These are phyloP conservation scores for Kuraishia molischiana DNA, from an alignment of 805 yeast species.

Conservation along the genomic window DNA sequence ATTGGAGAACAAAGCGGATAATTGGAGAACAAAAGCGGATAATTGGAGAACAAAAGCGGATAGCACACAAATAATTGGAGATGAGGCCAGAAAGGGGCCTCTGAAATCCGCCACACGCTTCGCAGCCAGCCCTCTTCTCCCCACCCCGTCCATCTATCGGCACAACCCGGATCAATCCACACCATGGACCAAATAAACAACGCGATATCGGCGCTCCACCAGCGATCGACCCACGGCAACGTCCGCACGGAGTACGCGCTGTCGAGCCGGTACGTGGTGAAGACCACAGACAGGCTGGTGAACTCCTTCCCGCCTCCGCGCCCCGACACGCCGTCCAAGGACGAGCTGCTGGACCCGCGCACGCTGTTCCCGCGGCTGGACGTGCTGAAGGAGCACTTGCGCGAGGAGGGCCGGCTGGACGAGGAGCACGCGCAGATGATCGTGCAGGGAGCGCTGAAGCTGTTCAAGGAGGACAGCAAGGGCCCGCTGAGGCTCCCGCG, in stretches of 20 bases:
- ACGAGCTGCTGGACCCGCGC: neutral
- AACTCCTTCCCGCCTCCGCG: neutral
- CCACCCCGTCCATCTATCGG: no score
- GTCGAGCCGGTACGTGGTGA: neutral
- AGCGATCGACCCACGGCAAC: neutral
- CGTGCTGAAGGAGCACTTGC: slow-evolving; percentile 56
- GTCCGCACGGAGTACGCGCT: neutral
- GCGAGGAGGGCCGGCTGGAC: slow-evolving; percentile 69
- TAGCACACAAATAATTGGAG: no score
- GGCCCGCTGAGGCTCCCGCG: slow-evolving; percentile 76
- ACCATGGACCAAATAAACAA: neutral
- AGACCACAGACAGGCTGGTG: neutral
- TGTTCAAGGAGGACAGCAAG: slow-evolving; percentile 71
- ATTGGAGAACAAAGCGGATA: no score
- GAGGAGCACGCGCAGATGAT: slow-evolving; percentile 64
- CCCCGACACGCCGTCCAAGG: neutral
- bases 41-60: no score
- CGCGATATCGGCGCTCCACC: neutral
- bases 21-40: no score
- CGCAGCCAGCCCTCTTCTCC: no score
- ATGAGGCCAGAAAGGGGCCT: no score
- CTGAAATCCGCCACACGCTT: no score
- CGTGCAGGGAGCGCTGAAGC: slow-evolving; percentile 55
- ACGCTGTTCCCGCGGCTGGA: neutral
- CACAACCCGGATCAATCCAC: no score